Base-by-base conservation (phyloP, 2,329 filamentous ascomycete genomes). In the Herpomyces periplanetae region DNA sequence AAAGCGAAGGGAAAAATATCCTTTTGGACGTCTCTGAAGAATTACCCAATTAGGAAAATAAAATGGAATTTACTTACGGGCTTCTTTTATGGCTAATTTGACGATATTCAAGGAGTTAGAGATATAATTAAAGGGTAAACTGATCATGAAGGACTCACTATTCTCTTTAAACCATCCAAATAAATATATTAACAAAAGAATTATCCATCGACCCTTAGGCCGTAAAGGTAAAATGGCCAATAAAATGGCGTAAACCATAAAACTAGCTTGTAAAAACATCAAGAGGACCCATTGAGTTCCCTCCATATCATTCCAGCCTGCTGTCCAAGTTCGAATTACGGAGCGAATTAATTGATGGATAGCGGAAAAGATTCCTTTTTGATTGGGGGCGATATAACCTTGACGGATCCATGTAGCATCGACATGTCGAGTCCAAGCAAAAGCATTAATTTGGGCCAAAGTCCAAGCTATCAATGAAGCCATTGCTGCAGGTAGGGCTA, bases 401-500 rank as follows among this genome's bases (percentile, higher is more conserved):
- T 37, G 35, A 4, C 45, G 41, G 17, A 56, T 40, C 50, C 52
- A 59, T 34, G 44, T 55, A 23, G 51, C 49, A 31, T 57, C 49
- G 17, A 47, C 46, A 24, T 47, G 42, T 26, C 45, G 45, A 3
- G 45, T 49, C 19, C 53, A 42, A 17, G 47, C 33, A 27, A 51
- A 57, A 19, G 45, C 42, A n/a, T 51, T 51, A 4, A 54, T 37
- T 27, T 56, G 46, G 20, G 46, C 43, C 16, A 45, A 27, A 20
- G 47, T 36, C 48, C 53, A 59, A 20, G 45, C 47, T 10, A 56
- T 32, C 3, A 42, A 30, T 1, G 51, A 56, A 2, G 49, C 47
- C 1, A 47, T 31, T 4, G 47, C 40, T 8, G 51, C 49, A 1
- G 54, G 54, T 10, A 59, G 41, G 9, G 58, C 38, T 10, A 59